These are phyloP conservation scores for Trametes punicea DNA, from an alignment of 768 basidiomycete species.

Conservation along the genomic window DNA sequence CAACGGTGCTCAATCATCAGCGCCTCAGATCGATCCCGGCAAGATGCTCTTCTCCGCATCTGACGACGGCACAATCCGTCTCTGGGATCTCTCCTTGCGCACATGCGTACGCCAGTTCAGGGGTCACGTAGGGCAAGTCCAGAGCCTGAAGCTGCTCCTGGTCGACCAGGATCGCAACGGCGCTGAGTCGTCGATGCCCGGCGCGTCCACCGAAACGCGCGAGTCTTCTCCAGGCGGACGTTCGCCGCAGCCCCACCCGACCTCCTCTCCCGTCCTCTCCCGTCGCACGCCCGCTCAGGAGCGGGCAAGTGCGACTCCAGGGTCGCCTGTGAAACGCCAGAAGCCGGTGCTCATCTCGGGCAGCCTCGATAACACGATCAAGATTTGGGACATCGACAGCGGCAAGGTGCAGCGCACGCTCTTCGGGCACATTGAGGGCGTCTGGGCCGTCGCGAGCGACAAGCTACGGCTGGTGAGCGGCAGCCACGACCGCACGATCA, in stretches of 20 bases:
- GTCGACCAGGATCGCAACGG: slow-evolving; percentile 50
- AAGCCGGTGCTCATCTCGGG: slow-evolving; percentile 84
- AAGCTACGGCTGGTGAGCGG: slow-evolving; percentile 88
- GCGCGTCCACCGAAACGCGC: background rate
- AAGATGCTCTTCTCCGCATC: slow-evolving; percentile 98
- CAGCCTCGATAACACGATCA: slow-evolving; percentile 92
- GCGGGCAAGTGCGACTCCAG: background rate
- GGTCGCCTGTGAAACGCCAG: slow-evolving; percentile 24
- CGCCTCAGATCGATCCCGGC: slow-evolving; percentile 64
- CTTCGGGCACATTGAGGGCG: slow-evolving; percentile 98
- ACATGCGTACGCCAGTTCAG: slow-evolving; percentile 80
- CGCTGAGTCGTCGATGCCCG: slow-evolving; percentile 22
- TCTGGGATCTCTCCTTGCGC: slow-evolving; percentile 87
- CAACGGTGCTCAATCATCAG: background rate
- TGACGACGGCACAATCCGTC: slow-evolving; percentile 88
- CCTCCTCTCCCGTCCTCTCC: slow-evolving; percentile 6
- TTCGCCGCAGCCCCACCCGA: background rate
- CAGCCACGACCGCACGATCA: slow-evolving; percentile 96
- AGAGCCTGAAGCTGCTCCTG: slow-evolving; percentile 78
- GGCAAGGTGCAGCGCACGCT: slow-evolving; percentile 76
- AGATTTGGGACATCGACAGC: slow-evolving; percentile 91
- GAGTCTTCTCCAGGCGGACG: background rate
- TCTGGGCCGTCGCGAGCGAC: slow-evolving; percentile 94
- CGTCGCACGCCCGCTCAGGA: slow-evolving; percentile 4
- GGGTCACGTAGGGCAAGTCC: slow-evolving; percentile 94